Evolutionary conservation across 2,329 filamentous ascomycete genomes (phyloP), one percentile per base, ranked within the genome.

Genomic region (Aspergillus texensis): DNA sequence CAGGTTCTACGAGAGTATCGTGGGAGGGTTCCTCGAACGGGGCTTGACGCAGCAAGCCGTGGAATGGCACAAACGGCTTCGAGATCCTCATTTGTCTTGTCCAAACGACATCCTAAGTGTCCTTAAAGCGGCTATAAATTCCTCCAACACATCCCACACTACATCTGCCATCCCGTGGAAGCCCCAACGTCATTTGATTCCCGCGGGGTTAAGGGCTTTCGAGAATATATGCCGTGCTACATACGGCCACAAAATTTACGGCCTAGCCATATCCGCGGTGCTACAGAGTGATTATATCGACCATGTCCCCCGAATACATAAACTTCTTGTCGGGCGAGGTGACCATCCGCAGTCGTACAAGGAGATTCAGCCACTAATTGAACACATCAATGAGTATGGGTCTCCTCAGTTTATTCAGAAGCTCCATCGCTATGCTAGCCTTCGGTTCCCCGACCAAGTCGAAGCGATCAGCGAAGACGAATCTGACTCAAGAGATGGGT

Each of bases 221-320:
- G 76, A 75, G 52, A 69, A 68, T 10, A 78, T 85, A 26, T 84
- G 83, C 66, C 68, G 72, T 21, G 62, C 74, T 12, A 72, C 74
- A 12, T 65, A 73, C 6, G 72, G 76, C 50, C 77, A 78, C 55
- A 76, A 76, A 50, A 75, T 83, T 10, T 86, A 86, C 66, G 71
- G 71, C 3, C 74, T 72, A 28, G 70, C 81, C n/a, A 76, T 85
- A 30, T 72, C 78, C 19, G 65, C 67, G 21, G 69, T 85, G 2
- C 77, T 80, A 67, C 67, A 73, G 8, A 70, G 73, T 41, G 75
- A 78, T 28, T 68, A 77, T 45, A 72, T 77, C 57, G 68, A 77
- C 24, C 70, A 78, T 60, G 81, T 82, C 34, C 68, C 82, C 10
- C 71, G 72, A 21, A 83, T 84, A 81, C 84, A 86, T 67, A 68